Base-by-base conservation (phyloP, 331 rosid genomes). In the Phaseolus coccineus region DNA sequence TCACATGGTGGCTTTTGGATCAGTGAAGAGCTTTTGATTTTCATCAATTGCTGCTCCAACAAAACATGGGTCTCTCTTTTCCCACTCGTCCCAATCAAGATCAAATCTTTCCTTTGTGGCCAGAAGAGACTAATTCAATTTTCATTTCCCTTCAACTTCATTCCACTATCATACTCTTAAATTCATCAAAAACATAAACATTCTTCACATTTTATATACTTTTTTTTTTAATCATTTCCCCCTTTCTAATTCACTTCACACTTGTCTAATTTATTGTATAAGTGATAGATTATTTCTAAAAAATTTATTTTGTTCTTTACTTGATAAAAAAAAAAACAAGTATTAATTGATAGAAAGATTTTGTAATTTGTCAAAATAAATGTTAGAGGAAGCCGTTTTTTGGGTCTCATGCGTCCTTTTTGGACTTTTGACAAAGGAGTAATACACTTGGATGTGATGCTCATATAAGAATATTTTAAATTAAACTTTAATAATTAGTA, bases 71-170 rank as follows among this genome's bases (percentile, higher is more conserved):
- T 19, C 61, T 65, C 51, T 19, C 80, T 73, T 78, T 61, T 37
- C 46, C 64, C n/a, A 44, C 7, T 77, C 13, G 22, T 31, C n/a
- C 56, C 69, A 50, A 63, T 69, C 39, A 69, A 28, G 1, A 35
- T 71, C 48, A 31, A 46, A 47, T 44, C 12, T 67, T 25, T 8
- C 7, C 68, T 78, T 66, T 77, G 30, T 71, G 8, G 25, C 2
- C 15, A 1, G 57, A 31, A 3, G 73, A 16, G 52, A 67, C 73
- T 50, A 30, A 59, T 58, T 73, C 81, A 59, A 69, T 1, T 74
- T 74, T 84, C 75, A 14, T 79, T 79, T 84, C 65, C 39, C 63
- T 48, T 73, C 71, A 2, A 16, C n/a, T 51, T 16, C 3, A 31
- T 31, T 30, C 2, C 31, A 30, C 31, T 2, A 30, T 30, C 31